Evolutionary conservation across 345 rosid species (phyloP).

Genomic region (Camelina sativa): DNA sequence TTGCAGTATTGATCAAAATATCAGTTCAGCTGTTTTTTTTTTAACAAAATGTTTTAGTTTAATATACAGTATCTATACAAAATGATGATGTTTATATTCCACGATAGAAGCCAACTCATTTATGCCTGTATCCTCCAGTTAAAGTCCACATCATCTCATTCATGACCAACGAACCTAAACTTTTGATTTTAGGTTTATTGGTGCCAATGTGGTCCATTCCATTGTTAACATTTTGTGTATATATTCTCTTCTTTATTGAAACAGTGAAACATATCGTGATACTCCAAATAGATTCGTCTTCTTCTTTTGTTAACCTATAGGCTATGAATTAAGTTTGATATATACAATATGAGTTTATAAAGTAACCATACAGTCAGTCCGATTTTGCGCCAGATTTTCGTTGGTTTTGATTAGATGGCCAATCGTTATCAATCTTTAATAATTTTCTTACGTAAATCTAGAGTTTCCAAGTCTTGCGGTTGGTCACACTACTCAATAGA

Average conservation of each 20-base stretch:
- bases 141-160: constrained; percentile 22
- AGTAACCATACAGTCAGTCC: background rate
- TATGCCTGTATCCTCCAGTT: constrained; percentile 10
- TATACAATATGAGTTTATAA: constrained; percentile 3
- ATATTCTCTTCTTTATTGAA: background rate
- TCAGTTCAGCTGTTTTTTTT: background rate
- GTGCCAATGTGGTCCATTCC: constrained; percentile 35
- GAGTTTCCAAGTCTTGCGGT: background rate
- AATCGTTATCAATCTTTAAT: constrained; percentile 18
- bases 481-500: constrained; percentile 17
- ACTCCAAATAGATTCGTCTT: background rate
- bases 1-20: background rate
- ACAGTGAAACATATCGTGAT: background rate
- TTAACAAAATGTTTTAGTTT: background rate
- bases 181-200: constrained; percentile 29
- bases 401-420: constrained; percentile 8
- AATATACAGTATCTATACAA: background rate
- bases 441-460: constrained; percentile 1
- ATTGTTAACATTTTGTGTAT: constrained; percentile 14
- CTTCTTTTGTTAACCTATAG: background rate
- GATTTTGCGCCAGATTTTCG: background rate
- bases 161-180: constrained; percentile 18
- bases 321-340: background rate
- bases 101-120: constrained; percentile 31
- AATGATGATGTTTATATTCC: background rate